Base-by-base conservation (phyloP, 1,139 yeast species). In the Zygotorulaspora mrakii region DNA sequence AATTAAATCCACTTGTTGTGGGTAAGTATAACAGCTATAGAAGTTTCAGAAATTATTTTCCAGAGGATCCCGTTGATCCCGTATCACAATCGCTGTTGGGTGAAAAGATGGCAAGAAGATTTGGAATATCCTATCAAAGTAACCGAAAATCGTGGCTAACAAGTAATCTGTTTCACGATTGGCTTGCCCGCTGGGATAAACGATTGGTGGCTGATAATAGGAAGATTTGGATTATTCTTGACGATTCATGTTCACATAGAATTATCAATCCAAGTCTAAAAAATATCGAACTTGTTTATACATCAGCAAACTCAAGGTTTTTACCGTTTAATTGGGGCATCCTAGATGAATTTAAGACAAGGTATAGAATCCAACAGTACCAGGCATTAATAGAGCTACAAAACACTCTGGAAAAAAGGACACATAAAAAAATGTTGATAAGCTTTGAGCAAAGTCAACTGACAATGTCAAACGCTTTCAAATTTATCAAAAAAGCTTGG, bases 261-360 rank as follows among this genome's bases (percentile, higher is more conserved):
- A 73, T 78, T 4, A 68, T 77, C 31, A 79, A 79, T 50, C 62
- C 77, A 43, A 76, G 73, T 47, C 68, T 79, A 48, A 68, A 69
- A 40, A 73, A 76, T 52, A 76, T 79, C 23, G 64, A 70, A 37
- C 61, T 79, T 33, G 47, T 69, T 4, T 68, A 64, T 41, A 65
- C 70, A 0, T 57, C 69, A 0, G 53, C 67, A 13, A 59, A 53
- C 30, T 57, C 68, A 9, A 59, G 73, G 50, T 77, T 76, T 53
- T 59, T 78, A 26, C 85, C 85, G 2, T 77, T 77, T 70, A 76
- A 73, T 48, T 77, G 79, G 69, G 86, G 86, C 2, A 76, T 79
- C 3, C 67, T 76, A 20, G 79, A 77, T 45, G 85, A 79, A 48
- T 76, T 79, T 52, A 77, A 77, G 49, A 69, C 77, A 9, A 62